Percentiles rank a stretch among this genome's conserved stretches.
Evolutionary conservation across 2,329 filamentous ascomycete genomes (phyloP).

Genomic region (Sporothrix humicola): DNA sequence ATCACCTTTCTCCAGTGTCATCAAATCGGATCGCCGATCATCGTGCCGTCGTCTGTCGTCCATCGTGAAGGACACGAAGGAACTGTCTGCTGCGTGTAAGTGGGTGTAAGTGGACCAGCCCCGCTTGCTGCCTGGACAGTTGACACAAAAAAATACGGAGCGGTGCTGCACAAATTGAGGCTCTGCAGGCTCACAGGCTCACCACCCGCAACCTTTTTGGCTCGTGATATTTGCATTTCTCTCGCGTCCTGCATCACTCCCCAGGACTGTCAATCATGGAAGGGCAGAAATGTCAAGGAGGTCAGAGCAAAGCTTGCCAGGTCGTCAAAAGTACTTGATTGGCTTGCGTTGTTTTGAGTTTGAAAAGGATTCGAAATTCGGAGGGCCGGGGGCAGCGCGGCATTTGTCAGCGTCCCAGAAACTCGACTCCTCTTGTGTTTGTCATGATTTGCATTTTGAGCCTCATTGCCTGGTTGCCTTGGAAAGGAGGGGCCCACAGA

Average conservation of each 20-base stretch:
- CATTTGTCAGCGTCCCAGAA: too few relatives aligned
- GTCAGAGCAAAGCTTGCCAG: not conserved
- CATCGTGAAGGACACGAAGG: not conserved
- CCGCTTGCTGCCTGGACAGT: not conserved
- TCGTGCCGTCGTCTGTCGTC: too few relatives aligned
- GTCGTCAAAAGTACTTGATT: not conserved
- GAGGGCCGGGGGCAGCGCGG: not conserved
- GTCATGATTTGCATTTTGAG: not conserved
- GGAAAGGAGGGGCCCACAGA: not conserved
- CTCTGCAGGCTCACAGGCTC: not conserved
- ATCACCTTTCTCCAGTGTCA: not conserved
- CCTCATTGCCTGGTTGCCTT: not conserved
- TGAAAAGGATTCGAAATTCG: not conserved
- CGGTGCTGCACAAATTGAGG: not conserved
- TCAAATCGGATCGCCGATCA: not conserved
- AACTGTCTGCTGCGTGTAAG: not conserved
- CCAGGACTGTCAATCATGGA: not conserved
- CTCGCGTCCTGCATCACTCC: not conserved
- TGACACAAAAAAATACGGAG: too few relatives aligned
- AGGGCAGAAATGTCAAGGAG: not conserved
- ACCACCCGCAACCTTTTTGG: not conserved
- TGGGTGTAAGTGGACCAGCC: slow-evolving; percentile 1
- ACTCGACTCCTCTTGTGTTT: too few relatives aligned
- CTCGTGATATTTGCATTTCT: not conserved
- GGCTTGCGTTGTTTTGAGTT: not conserved